Evolutionary conservation across 2,329 filamentous ascomycete species (phyloP), one percentile per base, ranked within the genome.

Genomic region (Xylaria sp.): DNA sequence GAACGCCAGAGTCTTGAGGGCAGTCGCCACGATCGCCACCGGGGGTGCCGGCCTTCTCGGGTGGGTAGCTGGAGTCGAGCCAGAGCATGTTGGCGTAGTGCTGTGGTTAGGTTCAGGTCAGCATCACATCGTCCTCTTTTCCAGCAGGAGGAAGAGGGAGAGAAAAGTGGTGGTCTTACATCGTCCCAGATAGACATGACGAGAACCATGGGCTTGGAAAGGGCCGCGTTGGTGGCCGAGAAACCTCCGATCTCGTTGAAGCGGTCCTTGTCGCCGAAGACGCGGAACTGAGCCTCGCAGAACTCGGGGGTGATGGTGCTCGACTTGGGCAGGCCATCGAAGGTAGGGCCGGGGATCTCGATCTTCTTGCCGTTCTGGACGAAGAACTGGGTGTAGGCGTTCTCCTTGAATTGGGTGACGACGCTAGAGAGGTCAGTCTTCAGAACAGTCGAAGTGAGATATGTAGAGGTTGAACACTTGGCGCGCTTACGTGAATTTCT

Each of bases 141-240:
- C 13, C 15, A 21, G 13, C 17, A 21, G 4, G n/a, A 25, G 15
- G 25, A 63, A n/a, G 9, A 6, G 19, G 6, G 17, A 27, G 25
- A 11, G 10, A 13, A 3, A 10, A 3, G n/a, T 2, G 35, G 29
- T 17, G 41, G 43, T 68, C 69, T 68, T 61, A 73, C 71, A 75
- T 89, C 86, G 68, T 87, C 85, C 84, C 83, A 86, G 67, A 86
- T 77, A 33, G 78, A 82, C 80, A 88, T 81, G 68, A 87, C 85
- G 17, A 89, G 80, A 31, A 88, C 86, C 82, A 88, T 85, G 44
- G 85, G 86, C 58, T 80, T 69, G 6, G 74, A 74, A 51, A 88
- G 73, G 21, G 83, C 85, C 2, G 77, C 66, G 67, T 80, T 80
- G 79, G 88, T 85, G 29, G 72, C 72, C 9, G 77, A 71, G 63